phyloP scores from a whole-genome alignment of 2,329 filamentous ascomycete species.

The Fusarium nematophilum region DNA sequence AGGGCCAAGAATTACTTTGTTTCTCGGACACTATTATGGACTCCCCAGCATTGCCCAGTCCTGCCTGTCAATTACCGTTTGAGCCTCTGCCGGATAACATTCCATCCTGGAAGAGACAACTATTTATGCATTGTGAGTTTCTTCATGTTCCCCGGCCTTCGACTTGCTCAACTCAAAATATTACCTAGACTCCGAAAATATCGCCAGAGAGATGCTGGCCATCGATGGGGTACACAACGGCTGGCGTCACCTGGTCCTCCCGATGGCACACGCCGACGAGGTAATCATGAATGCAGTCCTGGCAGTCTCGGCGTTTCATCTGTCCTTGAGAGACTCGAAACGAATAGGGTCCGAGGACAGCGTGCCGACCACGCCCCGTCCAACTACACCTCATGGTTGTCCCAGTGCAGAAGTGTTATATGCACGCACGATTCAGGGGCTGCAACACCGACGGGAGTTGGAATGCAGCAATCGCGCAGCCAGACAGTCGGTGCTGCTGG shows the following conservation, averaged over 20 bases:
- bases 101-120: conserved; percentile 5
- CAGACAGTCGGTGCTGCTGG: conserved; percentile 13
- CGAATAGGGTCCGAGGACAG: not conserved
- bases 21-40: not conserved
- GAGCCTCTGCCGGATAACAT: conserved; percentile 6
- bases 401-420: conserved; percentile 14
- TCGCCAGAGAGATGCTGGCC: conserved; percentile 24
- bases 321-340: not conserved
- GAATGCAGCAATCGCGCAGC: not conserved
- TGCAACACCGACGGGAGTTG: conserved; percentile 4
- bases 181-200: conserved; percentile 15
- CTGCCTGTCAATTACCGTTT: not conserved
- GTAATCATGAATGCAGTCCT: conserved; percentile 19
- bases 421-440: conserved; percentile 3
- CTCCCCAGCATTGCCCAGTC: not conserved
- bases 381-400: not conserved
- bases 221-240: conserved; percentile 27
- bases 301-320: conserved; percentile 10
- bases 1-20: not conserved
- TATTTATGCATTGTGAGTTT: conserved; percentile 4
- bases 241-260: conserved; percentile 20
- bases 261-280: conserved; percentile 8
- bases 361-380: not conserved
- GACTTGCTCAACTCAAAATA: not conserved
- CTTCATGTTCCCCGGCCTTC: not conserved